These are phyloP conservation scores for Penicillium sp. DNA, from an alignment of 2,329 filamentous ascomycete species.

Conservation along the genomic window DNA sequence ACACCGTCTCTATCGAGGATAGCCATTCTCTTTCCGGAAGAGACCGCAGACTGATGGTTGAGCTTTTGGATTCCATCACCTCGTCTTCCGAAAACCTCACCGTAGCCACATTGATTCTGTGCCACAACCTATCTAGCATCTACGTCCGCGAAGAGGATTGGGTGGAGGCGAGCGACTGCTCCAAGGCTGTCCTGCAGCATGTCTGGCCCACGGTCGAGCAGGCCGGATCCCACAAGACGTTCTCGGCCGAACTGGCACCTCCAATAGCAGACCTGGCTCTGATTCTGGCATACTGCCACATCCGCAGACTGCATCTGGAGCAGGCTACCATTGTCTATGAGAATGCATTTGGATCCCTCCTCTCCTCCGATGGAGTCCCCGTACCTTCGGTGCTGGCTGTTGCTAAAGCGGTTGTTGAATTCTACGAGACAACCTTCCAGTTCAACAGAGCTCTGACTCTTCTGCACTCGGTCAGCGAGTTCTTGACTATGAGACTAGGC, in stretches of 20 bases:
- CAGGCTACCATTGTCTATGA: conserved; percentile 32
- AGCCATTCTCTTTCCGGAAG: conserved; percentile 21
- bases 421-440: conserved; percentile 39
- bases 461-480: conserved; percentile 33
- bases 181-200: conserved; percentile 33
- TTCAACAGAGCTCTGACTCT: conserved; percentile 33
- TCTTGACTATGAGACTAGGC: conserved; percentile 31
- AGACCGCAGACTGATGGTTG: conserved; percentile 32
- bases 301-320: conserved; percentile 33
- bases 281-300: conserved; percentile 34
- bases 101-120: conserved; percentile 29
- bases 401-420: conserved; percentile 37
- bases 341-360: conserved; percentile 34
- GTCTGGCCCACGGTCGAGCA: conserved; percentile 34
- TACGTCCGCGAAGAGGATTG: conserved; percentile 35
- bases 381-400: conserved; percentile 33
- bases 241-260: conserved; percentile 32
- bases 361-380: conserved; percentile 32
- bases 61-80: conserved; percentile 33
- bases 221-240: conserved; percentile 28
- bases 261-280: conserved; percentile 32
- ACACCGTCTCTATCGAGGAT: conserved; percentile 22
- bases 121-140: conserved; percentile 33
- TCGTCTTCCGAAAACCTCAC: conserved; percentile 25
- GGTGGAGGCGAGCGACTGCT: conserved; percentile 27